Base-by-base conservation (phyloP, 2,329 filamentous ascomycete species). In the Furcasterigmium furcatum region DNA sequence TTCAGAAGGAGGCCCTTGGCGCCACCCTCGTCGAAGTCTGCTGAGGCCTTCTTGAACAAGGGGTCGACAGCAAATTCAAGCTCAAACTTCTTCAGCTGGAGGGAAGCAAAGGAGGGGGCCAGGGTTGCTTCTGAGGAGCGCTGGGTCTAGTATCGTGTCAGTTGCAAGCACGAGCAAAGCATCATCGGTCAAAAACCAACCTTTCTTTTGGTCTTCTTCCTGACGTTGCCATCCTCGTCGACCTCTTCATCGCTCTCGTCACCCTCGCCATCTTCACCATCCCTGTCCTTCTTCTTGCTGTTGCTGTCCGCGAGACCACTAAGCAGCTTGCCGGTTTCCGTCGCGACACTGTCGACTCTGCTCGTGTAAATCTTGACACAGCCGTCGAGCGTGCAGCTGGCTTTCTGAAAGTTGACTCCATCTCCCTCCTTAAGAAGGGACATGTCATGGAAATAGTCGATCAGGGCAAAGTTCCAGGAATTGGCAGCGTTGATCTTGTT, bases 371-470 rank as follows among this genome's bases (percentile, higher is more conserved):
- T 97, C 72, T 99, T 99, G 61, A 99, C 94, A 62, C 94, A 99
- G 18, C 94, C 94, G 62, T 99, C 94, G 16, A 99, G 76, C 0
- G 94, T 99, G 70, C 91, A 97, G 70, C 91, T 96, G 48, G 94
- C 94, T 65, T 96, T 96, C 64, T 99, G 94, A 58, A 99, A 99
- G 65, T 99, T 99, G 67, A 99, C 91, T 13, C 91, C 87, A 53
- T 99, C 91, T 24, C 94, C 94, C 61, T 99, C 94, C 63, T 95
- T 95, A 40, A 99, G 75, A 36, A 99, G 73, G 2, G 91, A 96
- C 94, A 99, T 97, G 61, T 99, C 94, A 66, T 99, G 92, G 60
- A 99, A 99, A 69, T 99, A 99, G 67, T 99, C 94, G 62, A 99
- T 99, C 16, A 99, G 80, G n/a, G 94, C 94, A 70, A 99, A 97